Evolutionary conservation across 2,329 filamentous ascomycete genomes (phyloP), one percentile per base, ranked within the genome.

Genomic region (Cladophialophora yegresii): DNA sequence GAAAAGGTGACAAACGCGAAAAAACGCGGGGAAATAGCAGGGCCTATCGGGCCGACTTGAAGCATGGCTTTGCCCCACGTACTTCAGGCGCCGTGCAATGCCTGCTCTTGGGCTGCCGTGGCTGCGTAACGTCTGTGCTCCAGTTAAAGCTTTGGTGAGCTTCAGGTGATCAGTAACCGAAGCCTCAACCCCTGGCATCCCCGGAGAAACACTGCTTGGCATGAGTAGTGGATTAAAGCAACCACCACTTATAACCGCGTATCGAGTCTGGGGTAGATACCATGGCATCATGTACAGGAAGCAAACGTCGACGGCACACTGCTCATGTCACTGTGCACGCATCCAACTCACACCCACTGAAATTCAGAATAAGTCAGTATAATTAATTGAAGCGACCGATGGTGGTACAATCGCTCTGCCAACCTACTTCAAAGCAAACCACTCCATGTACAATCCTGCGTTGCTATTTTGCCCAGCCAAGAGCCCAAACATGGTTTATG

Each of bases 171-270:
- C 26, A 28, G 6, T 3, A 28, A 28, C 26, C 26, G 23, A 32
- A n/a, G 22, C 13, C 23, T 22, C n/a, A 8, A 53, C 1, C 23
- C 22, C 16, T 12, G 4, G n/a, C 28, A 6, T 3, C 26, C 26
- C 51, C 51, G 51, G 51, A 54, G 51, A 54, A 54, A 54, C 51
- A 13, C 28, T 3, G 4, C 13, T 54, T 54, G 51, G 51, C 51
- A 54, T 50, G 20, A 50, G 47, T 22, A 26, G 10, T 20, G 16
- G 36, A 43, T 43, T n/a, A n/a, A n/a, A n/a, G 36, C 16, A 3
- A n/a, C 16, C 33, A 40, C 4, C 33, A 40, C 33, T 6, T 28
- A 28, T 28, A 28, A 28, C 6, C 26, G 26, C 26, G 3, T 28
- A 28, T 28, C 26, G 26, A 28, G 26, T 28, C 3, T 28, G 26